Conservation (phyloP, 2,329 filamentous ascomycete species). For the Aureobasidium sp. region DNA sequence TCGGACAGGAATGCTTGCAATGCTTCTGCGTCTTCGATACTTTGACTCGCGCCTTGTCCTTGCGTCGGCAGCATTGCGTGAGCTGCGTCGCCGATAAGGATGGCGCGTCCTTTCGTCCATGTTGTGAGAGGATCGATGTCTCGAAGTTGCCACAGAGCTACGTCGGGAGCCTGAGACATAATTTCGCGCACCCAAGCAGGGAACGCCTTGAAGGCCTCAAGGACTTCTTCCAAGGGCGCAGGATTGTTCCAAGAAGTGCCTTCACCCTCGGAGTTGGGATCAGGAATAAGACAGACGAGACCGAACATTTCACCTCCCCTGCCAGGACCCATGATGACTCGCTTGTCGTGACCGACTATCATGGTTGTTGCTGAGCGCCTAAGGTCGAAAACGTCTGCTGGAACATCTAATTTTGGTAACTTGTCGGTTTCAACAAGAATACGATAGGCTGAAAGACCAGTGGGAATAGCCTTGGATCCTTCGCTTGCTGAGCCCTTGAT, state of each 20-base stretch:
- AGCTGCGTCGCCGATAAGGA: constrained; percentile 32
- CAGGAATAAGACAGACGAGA: constrained; percentile 40
- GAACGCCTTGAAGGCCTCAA: constrained; percentile 37
- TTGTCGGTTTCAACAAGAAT: constrained; percentile 27
- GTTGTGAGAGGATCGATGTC: constrained; percentile 37
- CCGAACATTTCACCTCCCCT: constrained; percentile 37
- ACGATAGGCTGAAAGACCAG: constrained; percentile 36
- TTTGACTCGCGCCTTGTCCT: constrained; percentile 38
- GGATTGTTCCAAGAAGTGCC: constrained; percentile 36
- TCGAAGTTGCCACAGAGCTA: constrained; percentile 41
- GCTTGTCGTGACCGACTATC: constrained; percentile 37
- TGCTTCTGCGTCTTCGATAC: constrained; percentile 38
- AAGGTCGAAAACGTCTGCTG: constrained; percentile 29
- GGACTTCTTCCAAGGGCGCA: constrained; percentile 32
- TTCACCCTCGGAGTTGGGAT: constrained; percentile 36
- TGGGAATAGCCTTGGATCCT: constrained; percentile 24
- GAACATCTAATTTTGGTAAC: constrained; percentile 18
- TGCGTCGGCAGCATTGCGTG: constrained; percentile 37
- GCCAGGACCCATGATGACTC: constrained; percentile 41
- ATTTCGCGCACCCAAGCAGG: constrained; percentile 35
- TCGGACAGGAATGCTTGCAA: constrained; percentile 24
- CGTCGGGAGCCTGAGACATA: constrained; percentile 28
- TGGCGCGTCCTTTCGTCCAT: constrained; percentile 27
- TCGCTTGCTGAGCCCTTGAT: constrained; percentile 18
- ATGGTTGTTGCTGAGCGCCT: constrained; percentile 38